Base-by-base conservation (phyloP, 768 basidiomycete species). In the Lactarius sp. region DNA sequence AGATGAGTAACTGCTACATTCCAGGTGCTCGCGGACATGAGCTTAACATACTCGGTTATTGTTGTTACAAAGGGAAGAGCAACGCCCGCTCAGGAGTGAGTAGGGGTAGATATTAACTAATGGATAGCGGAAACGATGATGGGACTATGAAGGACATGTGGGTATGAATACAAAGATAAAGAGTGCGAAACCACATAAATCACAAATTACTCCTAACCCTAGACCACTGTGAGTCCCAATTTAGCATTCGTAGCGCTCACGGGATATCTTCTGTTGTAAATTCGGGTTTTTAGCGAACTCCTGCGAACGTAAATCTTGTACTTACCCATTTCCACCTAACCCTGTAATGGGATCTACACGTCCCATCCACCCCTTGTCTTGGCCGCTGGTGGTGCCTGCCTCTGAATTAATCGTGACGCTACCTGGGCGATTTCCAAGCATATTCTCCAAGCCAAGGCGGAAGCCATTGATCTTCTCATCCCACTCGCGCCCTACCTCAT, bases 361-460 rank as follows among this genome's bases (percentile, higher is more conserved):
- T 14, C 13, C 52, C 0, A 16, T 13, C 16, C 27, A 27, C 27
- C 56, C 42, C 12, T 62, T 54, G 34, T 62, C 61, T 60, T 5
- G 39, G 27, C 1, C 8, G 1, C 14, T 6, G 20, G 27, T 44
- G 1, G 8, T 3, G 14, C 12, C n/a, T 16, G 7, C 52, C 0
- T 56, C 54, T 36, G 47, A 2, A 7, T 42, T 31, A 18, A 64
- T 39, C 18, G 41, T 56, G 34, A 69, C 60, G 39, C 70, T 66
- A 9, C 64, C 69, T 20, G 66, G 56, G 2, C 52, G 55, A 56
- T 79, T 80, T 22, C 81, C 81, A 51, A 83, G 64, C 47, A 83
- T 73, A 52, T 77, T 76, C 67, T 85, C 83, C 50, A 82, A 80
- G 14, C 78, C 72, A 13, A 65, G 52, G 37, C 83, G 71, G 42